Conservation (phyloP, 2,329 filamentous ascomycete genomes). For the Xylariales sp. region DNA sequence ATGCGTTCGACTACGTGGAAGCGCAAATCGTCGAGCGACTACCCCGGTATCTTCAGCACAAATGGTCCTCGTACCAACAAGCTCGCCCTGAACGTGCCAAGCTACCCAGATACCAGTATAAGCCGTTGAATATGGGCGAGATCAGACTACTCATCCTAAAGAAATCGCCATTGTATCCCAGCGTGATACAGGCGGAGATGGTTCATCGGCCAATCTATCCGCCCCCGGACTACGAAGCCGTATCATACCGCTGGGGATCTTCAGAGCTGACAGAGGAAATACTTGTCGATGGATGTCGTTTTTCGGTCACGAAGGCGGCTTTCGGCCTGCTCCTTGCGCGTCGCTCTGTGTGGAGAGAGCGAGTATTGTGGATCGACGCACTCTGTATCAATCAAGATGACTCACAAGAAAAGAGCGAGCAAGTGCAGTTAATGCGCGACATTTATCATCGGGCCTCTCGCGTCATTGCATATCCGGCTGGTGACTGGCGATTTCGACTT, state of each 20-base stretch:
- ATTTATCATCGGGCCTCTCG: slow-evolving; percentile 35
- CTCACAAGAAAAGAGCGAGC: slow-evolving; percentile 31
- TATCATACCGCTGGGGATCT: slow-evolving; percentile 36
- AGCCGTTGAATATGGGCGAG: slow-evolving; percentile 43
- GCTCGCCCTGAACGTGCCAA: slow-evolving; percentile 15
- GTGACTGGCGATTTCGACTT: slow-evolving; percentile 27
- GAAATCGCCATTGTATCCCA: slow-evolving; percentile 26
- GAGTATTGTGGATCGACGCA: slow-evolving; percentile 38
- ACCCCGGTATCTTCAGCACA: slow-evolving; percentile 29
- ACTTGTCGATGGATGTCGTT: slow-evolving; percentile 31
- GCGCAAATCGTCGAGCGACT: slow-evolving; percentile 30
- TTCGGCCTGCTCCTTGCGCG: slow-evolving; percentile 34
- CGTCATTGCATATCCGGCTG: slow-evolving; percentile 28
- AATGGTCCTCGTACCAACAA: slow-evolving; percentile 34
- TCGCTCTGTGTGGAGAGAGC: slow-evolving; percentile 29
- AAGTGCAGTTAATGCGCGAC: slow-evolving; percentile 34
- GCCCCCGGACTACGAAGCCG: slow-evolving; percentile 33
- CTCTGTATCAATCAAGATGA: slow-evolving; percentile 38
- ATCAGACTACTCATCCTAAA: slow-evolving; percentile 42
- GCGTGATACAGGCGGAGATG: slow-evolving; percentile 25
- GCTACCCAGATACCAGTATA: slow-evolving; percentile 27
- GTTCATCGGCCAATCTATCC: slow-evolving; percentile 29
- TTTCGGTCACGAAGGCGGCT: slow-evolving; percentile 33
- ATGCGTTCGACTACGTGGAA: slow-evolving; percentile 29
- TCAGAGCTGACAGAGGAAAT: slow-evolving; percentile 31